Evolutionary conservation across 306 rosid genomes (phyloP), one percentile per base, ranked within the genome.

Genomic region (Casuarina cunninghamiana): DNA sequence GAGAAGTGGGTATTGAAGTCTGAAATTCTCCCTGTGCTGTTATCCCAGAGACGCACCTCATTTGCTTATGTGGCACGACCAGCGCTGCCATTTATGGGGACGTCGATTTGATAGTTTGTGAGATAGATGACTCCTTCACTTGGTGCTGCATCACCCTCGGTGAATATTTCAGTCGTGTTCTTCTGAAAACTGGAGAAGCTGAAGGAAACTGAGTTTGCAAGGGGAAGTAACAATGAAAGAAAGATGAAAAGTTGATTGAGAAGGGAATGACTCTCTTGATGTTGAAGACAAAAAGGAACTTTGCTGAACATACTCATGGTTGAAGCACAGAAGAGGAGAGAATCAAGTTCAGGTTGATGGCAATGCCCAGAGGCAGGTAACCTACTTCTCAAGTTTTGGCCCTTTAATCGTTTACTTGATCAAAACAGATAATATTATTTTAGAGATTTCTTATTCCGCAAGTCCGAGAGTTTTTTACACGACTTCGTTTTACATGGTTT

Each of bases 1-100:
- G 32, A 26, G 32, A 26, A 26, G 32, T 26, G 32, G 32, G 32
- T 26, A 26, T 0, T 26, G 32, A 0, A 26, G 32, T 26, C 32
- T 26, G 32, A 26, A 26, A 26, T 26, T 55, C 66, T 77, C 16
- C 79, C 73, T 0, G 91, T 88, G 74, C 32, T n/a, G 63, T 50
- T 73, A 10, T 93, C 92, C 87, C 90, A 90, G 4, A 91, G 84
- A 72, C 5, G 92, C 43, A 93, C 85, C 0, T 86, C 90, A n/a
- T 79, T 68, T 0, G 69, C 41, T 2, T 71, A 91, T 0, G 90
- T 2, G 63, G 32, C 32, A 26, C 1, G 32, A 26, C 32, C 32
- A 26, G 32, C 32, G 32, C 32, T 26, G 32, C 32, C 53, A 48
- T 78, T 77, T 21, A 87, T 83, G 15, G 83, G 61, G 58, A 79